Base-by-base conservation (phyloP, 345 rosid genomes). In the Arabis hirsuta region DNA sequence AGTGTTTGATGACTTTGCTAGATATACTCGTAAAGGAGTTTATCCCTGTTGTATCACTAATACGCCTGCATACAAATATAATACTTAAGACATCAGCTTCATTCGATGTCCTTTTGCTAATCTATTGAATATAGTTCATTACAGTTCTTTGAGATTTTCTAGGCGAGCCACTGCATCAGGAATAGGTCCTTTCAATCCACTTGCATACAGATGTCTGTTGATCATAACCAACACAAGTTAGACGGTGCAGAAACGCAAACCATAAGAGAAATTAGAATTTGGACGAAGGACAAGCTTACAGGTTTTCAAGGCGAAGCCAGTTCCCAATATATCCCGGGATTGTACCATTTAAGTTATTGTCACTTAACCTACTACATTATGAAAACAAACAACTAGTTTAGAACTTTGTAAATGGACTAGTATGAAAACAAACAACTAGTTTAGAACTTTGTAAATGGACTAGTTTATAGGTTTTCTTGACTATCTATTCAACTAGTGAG, bases 261-360 rank as follows among this genome's bases (percentile, higher is more conserved):
- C 4, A 54, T 2, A 44, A 36, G 42, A 5, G 42, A 38, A 9
- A 45, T 7, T 7, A 31, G 12, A 31, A 13, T 19, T 19, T 31
- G 36, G 16, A 27, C 42, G 10, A 44, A 42, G 4, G 63, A 55
- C 2, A 65, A 78, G 66, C 93, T 83, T 84, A 92, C 96, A 92
- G 32, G 71, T 82, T 82, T 2, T 3, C 0, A 55, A 92, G 90
- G 10, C 45, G 55, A 65, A 53, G 65, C 92, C 94, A 89, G 64
- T 81, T 85, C 71, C 78, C 79, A n/a, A 89, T 73, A 72, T 71
- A 85, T 60, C 44, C 77, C 1, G 94, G 96, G 55, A 88, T 85
- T 31, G 52, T 83, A 24, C 96, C 94, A 43, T 4, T 85, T 46
- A 91, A 85, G 76, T 81, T 77, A 76, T 91, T 91, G 67, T 91